phyloP scores from a whole-genome alignment of 169 alveolate species.

The Plasmodium billcollinsi region DNA sequence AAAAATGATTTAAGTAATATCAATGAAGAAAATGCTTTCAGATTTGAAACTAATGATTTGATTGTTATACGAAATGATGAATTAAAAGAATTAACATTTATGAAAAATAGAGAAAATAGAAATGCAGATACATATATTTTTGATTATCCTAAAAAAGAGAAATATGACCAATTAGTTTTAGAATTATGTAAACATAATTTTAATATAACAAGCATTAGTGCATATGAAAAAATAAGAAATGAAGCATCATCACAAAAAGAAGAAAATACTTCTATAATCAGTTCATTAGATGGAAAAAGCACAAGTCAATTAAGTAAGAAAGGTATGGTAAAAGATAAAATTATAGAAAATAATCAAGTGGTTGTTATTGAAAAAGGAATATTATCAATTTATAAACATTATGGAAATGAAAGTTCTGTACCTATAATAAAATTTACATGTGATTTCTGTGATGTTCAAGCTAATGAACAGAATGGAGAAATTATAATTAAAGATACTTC shows the following conservation, averaged over 20 bases:
- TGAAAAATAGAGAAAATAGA: constrained; percentile 20
- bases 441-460: constrained; percentile 77
- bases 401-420: constrained; percentile 76
- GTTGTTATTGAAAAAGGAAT: constrained; percentile 83
- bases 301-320: constrained; percentile 13
- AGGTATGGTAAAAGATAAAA: constrained; percentile 21
- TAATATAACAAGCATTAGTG: constrained; percentile 18
- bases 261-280: neutral
- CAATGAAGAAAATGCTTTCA: constrained; percentile 50
- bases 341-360: constrained; percentile 76
- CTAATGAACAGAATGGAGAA: constrained; percentile 77
- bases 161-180: constrained; percentile 42
- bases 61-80: constrained; percentile 35
- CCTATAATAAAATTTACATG: constrained; percentile 81
- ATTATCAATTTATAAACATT: constrained; percentile 77
- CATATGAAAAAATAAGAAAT: constrained; percentile 27
- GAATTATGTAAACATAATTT: constrained; percentile 47
- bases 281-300: constrained; percentile 12
- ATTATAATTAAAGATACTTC: constrained; percentile 72
- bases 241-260: constrained; percentile 12
- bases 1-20: constrained; percentile 24
- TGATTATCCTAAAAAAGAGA: constrained; percentile 52
- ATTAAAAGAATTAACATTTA: constrained; percentile 65
- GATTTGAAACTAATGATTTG: constrained; percentile 24
- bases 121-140: constrained; percentile 60